Evolutionary conservation across 2,329 filamentous ascomycete genomes (phyloP), one percentile per base, ranked within the genome.

Genomic region (Alternaria solani): DNA sequence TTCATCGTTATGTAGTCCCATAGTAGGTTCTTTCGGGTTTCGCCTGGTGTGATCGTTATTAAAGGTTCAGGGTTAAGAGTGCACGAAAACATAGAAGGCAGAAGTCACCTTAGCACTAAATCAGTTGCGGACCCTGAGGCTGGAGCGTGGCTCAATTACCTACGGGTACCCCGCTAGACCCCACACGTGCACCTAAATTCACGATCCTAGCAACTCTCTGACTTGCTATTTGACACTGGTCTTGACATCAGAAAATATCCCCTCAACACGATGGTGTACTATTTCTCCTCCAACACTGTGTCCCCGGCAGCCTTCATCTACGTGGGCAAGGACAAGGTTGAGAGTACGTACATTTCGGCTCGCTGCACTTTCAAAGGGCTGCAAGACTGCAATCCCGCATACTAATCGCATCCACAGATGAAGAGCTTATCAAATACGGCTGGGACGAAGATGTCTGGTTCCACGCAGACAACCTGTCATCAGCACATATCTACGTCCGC

Each of bases 361-460:
- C 20, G 39, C 16, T 36, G 46, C 23, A 18, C 46, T 34, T 18
- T 8, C 20, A 18, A n/a, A 26, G n/a, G 16, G 16, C 26, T 20
- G 20, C 20, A 11, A 2, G 39, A 25, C 23, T 28, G n/a, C 28
- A 55, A 5, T 2, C 18, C 11, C 14, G 14, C 7, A 30, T 38
- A 32, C 28, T 47, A 12, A 55, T 53, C 18, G 30, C 8, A 7
- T 42, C 2, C 14, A 30, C 51, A 99, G 95, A 98, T 82, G 95
- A 99, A 85, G 93, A 97, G 70, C 81, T 99, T 71, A 98, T 99
- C 79, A 92, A 94, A 73, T 91, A 92, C 79, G 95, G 95, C 66
- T 92, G 93, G 87, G 93, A 97, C 51, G 91, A 96, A 78, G 95
- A 99, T 83, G 89, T 99, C 73, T 99, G 95, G 95, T 99, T 99